A percentile compares a stretch with the other conserved stretches of the same genome.
These are phyloP conservation scores for Metarhizium sp. DNA, from an alignment of 2,329 filamentous ascomycete species.

Conservation along the genomic window DNA sequence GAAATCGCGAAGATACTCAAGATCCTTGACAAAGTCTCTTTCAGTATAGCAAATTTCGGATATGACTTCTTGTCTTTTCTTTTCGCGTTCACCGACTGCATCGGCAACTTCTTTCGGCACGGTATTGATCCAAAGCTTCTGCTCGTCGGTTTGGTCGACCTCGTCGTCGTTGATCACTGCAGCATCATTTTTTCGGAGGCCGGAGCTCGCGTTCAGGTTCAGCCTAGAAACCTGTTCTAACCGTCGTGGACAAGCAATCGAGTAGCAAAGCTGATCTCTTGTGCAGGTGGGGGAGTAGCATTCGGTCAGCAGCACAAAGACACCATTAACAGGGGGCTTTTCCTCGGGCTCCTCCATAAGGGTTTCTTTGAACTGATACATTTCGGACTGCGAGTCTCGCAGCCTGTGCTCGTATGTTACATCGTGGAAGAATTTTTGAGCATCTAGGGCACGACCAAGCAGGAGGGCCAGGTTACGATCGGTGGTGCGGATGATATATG, in stretches of 20 bases:
- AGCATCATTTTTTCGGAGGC: constrained; percentile 58
- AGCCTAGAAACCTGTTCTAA: constrained; percentile 90
- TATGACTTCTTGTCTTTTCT: constrained; percentile 96
- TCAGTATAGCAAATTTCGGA: constrained; percentile 99
- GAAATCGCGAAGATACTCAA: constrained; percentile 96
- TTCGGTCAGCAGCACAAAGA: constrained; percentile 92
- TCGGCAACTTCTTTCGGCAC: constrained; percentile 93
- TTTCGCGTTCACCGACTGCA: constrained; percentile 79
- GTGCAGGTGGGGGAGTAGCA: constrained; percentile 98
- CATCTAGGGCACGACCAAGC: constrained; percentile 83
- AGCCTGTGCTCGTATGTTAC: constrained; percentile 95
- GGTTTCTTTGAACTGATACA: constrained; percentile 94
- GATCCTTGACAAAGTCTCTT: constrained; percentile 95
- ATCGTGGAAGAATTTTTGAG: constrained; percentile 98
- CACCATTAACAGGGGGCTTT: constrained; percentile 71
- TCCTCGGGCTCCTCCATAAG: constrained; percentile 76
- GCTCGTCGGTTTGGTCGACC: constrained; percentile 76
- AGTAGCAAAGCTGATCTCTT: constrained; percentile 90
- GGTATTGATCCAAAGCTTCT: constrained; percentile 99
- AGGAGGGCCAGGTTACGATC: constrained; percentile 90
- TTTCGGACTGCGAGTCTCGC: constrained; percentile 85
- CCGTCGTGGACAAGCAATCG: constrained; percentile 87
- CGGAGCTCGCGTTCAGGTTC: constrained; percentile 87
- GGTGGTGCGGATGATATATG: constrained; percentile 93
- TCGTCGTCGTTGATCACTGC: constrained; percentile 66